phyloP scores from a whole-genome alignment of 1,139 yeast genomes.

The Maudiozyma humilis region DNA sequence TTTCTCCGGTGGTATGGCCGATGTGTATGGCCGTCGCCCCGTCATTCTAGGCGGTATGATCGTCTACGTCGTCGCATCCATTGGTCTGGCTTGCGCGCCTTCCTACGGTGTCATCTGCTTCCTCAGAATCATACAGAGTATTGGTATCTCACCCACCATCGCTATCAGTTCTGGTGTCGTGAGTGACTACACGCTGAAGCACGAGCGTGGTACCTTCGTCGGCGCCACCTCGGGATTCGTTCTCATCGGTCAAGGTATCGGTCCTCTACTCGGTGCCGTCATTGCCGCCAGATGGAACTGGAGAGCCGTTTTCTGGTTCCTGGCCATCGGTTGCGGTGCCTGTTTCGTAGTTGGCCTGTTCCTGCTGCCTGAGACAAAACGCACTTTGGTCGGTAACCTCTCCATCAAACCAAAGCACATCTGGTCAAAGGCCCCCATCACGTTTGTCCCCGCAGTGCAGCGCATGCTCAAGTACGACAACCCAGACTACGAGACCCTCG shows the following conservation, averaged over 20 bases:
- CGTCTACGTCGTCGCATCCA: conserved; percentile 47
- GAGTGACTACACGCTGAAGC: conserved; percentile 56
- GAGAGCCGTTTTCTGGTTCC: conserved; percentile 73
- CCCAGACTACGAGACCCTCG: conserved; percentile 30
- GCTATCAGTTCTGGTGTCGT: conserved; percentile 61
- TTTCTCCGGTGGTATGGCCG: conserved; percentile 40
- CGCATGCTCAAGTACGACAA: conserved; percentile 21
- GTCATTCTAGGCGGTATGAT: conserved; percentile 45
- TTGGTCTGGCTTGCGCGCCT: conserved; percentile 53
- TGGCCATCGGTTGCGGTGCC: conserved; percentile 51
- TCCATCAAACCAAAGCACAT: conserved; percentile 40
- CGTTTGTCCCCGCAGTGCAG: conserved; percentile 23
- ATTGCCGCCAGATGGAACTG: conserved; percentile 54
- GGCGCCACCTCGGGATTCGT: conserved; percentile 59
- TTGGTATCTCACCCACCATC: conserved; percentile 62
- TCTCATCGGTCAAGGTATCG: conserved; percentile 66
- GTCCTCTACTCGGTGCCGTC: conserved; percentile 68
- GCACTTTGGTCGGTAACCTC: conserved; percentile 62
- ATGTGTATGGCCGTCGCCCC: conserved; percentile 67
- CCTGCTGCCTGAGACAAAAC: conserved; percentile 62
- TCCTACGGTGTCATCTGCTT: conserved; percentile 47
- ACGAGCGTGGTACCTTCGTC: conserved; percentile 56
- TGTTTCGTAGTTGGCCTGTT: conserved; percentile 31
- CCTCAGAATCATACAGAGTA: conserved; percentile 58
- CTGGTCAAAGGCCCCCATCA: conserved; percentile 40